Percentiles rank a stretch among this genome's conserved stretches.
phyloP scores from a whole-genome alignment of 192 early-diverging fungal species.

The Geosiphon pyriformis region DNA sequence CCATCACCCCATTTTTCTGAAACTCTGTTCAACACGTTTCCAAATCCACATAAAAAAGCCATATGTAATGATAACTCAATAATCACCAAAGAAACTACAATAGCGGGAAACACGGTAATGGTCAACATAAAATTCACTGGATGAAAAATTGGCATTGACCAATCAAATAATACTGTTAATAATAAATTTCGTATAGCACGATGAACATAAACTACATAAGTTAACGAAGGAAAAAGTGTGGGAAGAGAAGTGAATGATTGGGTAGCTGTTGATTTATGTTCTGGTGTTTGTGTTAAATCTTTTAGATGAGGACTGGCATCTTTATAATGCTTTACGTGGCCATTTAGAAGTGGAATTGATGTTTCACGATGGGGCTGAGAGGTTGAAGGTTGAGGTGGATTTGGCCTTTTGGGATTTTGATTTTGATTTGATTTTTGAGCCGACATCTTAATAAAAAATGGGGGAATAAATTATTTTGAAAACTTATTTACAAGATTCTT shows the following conservation, averaged over 20 bases:
- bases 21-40: slow-evolving; percentile 6
- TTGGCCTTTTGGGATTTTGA: too few relatives aligned
- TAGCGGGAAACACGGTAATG: slow-evolving; percentile 28
- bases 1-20: slow-evolving; percentile 30
- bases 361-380: too few relatives aligned
- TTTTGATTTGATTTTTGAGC: too few relatives aligned
- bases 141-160: slow-evolving; percentile 25
- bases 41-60: slow-evolving; percentile 28
- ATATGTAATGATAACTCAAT: slow-evolving; percentile 32
- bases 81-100: slow-evolving; percentile 21
- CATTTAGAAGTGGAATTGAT: too few relatives aligned
- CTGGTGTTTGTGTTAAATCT: neutral
- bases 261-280: neutral
- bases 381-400: too few relatives aligned
- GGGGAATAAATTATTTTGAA: too few relatives aligned
- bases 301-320: neutral
- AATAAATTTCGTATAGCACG: slow-evolving; percentile 17
- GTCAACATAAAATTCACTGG: slow-evolving; percentile 32
- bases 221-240: neutral
- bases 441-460: too few relatives aligned
- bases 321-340: neutral
- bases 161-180: slow-evolving; percentile 35
- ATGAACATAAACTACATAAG: neutral
- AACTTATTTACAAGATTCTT: too few relatives aligned
- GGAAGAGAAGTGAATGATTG: too few relatives aligned